These are phyloP conservation scores for Pseudomassariella vexata DNA, from an alignment of 2,329 filamentous ascomycete genomes.

Conservation along the genomic window DNA sequence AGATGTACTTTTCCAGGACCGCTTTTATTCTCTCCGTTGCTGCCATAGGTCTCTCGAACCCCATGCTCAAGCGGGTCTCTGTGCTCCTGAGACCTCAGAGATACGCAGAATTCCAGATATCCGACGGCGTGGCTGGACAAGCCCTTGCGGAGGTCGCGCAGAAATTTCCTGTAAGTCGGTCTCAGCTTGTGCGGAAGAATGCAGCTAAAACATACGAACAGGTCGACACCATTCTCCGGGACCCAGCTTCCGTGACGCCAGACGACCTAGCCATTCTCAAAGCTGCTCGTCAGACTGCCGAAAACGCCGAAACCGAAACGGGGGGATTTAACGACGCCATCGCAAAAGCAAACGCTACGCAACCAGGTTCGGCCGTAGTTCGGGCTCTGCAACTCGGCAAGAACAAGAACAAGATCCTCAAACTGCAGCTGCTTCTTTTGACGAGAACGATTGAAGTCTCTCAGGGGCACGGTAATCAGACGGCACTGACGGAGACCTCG, in stretches of 20 bases:
- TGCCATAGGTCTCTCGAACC: conserved; percentile 3
- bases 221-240: conserved; percentile 5
- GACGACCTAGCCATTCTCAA: conserved; percentile 6
- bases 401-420: conserved; percentile 11
- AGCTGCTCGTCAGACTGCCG: conserved; percentile 8
- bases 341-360: conserved; percentile 3
- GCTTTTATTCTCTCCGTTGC: conserved; percentile 6
- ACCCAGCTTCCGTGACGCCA: conserved; percentile 7
- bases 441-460: conserved; percentile 6
- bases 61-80: conserved; percentile 4
- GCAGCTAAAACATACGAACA: not conserved
- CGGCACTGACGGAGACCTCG: conserved; percentile 7
- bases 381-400: conserved; percentile 7
- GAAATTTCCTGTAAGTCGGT: conserved; percentile 7
- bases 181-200: no score
- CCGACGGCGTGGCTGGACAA: conserved; percentile 7
- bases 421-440: conserved; percentile 8
- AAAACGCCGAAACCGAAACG: conserved; percentile 9
- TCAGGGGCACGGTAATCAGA: conserved; percentile 5
- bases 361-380: no score
- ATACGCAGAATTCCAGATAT: conserved; percentile 9
- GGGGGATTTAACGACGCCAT: conserved; percentile 8
- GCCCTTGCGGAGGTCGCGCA: conserved; percentile 7
- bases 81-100: conserved; percentile 5
- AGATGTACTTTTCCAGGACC: conserved; percentile 8